Conservation (phyloP, 2,329 filamentous ascomycete species). For the Blastomyces percursus region DNA sequence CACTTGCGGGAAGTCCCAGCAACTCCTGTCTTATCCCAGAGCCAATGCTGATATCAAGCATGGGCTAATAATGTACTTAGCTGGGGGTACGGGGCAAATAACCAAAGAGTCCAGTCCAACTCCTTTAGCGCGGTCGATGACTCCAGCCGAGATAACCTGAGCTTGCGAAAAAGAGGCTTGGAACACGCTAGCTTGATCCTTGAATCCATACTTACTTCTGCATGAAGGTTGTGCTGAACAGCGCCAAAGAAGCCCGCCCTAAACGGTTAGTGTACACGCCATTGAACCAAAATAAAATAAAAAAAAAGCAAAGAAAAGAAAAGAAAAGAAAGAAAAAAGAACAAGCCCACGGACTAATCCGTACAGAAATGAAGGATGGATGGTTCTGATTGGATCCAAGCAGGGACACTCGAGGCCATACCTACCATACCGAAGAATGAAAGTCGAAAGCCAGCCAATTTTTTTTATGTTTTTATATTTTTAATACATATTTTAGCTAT, state of each 20-base stretch:
- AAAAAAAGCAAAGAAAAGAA: neutral
- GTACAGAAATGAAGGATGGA: neutral
- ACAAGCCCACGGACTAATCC: neutral
- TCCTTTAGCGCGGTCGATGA: neutral
- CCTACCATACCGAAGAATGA: too few relatives aligned
- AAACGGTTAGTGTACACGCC: neutral
- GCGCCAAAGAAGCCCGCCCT: neutral
- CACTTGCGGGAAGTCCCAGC: slow-evolving; percentile 4
- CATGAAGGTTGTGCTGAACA: neutral
- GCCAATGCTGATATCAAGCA: slow-evolving; percentile 5
- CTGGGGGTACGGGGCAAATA: slow-evolving; percentile 1
- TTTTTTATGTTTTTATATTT: neutral
- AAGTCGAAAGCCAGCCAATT: neutral
- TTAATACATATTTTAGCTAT: too few relatives aligned
- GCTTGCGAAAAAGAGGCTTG: slow-evolving; percentile 4
- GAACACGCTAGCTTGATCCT: neutral
- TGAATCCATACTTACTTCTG: neutral
- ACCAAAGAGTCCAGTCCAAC: neutral
- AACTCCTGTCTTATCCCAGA: neutral
- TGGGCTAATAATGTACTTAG: too few relatives aligned
- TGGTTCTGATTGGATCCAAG: too few relatives aligned
- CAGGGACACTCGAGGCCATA: too few relatives aligned
- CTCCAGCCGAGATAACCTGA: slow-evolving; percentile 1
- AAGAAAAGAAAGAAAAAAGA: neutral
- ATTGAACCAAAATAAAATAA: neutral